Evolutionary conservation across 2,329 filamentous ascomycete species (phyloP).

Genomic region (Talaromyces sp.): DNA sequence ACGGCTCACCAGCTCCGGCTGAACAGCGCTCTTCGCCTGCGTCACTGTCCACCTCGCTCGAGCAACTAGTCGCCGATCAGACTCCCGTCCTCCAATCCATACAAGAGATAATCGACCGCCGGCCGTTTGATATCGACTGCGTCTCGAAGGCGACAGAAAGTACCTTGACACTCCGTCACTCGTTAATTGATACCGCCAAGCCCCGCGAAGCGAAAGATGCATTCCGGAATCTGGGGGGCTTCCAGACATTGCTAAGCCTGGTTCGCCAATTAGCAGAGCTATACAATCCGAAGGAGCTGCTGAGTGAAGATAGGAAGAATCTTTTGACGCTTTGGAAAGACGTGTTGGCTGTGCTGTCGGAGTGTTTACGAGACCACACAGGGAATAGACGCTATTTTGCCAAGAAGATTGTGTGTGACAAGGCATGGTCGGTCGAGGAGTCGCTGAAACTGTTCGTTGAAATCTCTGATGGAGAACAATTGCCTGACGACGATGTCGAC

Average conservation of each 20-base stretch:
- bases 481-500: conserved; percentile 57
- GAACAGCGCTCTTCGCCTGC: conserved; percentile 16
- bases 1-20: conserved; percentile 13
- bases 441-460: conserved; percentile 64
- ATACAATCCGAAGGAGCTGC: conserved; percentile 63
- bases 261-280: conserved; percentile 71
- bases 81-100: conserved; percentile 36
- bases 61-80: conserved; percentile 17
- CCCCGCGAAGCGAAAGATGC: conserved; percentile 66
- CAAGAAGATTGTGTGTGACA: conserved; percentile 69
- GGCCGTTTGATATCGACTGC: conserved; percentile 33
- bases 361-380: conserved; percentile 72
- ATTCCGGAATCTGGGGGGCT: conserved; percentile 78
- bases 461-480: conserved; percentile 47
- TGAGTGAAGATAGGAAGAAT: conserved; percentile 62
- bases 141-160: conserved; percentile 52
- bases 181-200: conserved; percentile 54
- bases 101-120: conserved; percentile 33
- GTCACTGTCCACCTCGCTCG: conserved; percentile 6
- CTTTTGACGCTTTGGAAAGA: conserved; percentile 67
- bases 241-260: conserved; percentile 68
- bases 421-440: conserved; percentile 75
- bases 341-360: conserved; percentile 63
- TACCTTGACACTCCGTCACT: conserved; percentile 66
- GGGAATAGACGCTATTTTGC: conserved; percentile 88